Percentiles rank a stretch among this genome's conserved stretches.
phyloP scores from a whole-genome alignment of 768 basidiomycete species.

The Boletus speciosus region DNA sequence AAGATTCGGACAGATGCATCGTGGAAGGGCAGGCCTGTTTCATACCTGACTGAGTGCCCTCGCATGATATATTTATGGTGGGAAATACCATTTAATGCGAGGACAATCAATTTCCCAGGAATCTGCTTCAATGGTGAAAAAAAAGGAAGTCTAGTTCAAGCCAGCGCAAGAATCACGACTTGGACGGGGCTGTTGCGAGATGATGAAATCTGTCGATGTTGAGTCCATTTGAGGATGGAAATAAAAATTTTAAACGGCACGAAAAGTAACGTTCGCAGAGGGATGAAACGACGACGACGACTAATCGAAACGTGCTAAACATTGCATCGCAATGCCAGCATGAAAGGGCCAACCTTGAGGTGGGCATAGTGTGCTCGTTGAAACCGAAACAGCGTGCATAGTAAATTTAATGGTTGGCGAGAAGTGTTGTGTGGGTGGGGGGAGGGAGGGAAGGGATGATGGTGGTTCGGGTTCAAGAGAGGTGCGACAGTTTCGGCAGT shows the following conservation, averaged over 20 bases:
- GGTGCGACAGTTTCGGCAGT: slow-evolving; percentile 18
- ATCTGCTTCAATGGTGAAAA: background rate
- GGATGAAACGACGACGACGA: background rate
- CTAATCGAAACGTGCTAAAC: background rate
- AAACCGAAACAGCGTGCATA: background rate
- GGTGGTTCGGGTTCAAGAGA: slow-evolving; percentile 33
- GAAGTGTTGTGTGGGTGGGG: background rate
- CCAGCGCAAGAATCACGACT: background rate
- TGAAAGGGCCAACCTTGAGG: background rate
- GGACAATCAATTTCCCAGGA: background rate
- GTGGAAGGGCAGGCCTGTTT: background rate
- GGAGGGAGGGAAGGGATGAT: slow-evolving; percentile 16
- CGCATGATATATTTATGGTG: background rate
- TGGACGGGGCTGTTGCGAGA: background rate
- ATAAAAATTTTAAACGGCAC: background rate
- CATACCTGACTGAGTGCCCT: background rate
- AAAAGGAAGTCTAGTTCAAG: background rate
- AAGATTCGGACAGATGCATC: background rate
- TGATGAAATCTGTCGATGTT: background rate
- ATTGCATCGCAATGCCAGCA: background rate
- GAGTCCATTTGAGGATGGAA: background rate
- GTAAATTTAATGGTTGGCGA: background rate
- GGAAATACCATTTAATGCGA: slow-evolving; percentile 7
- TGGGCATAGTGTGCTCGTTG: background rate
- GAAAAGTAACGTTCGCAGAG: background rate